phyloP scores from a whole-genome alignment of 768 basidiomycete genomes.

The Glaciozyma martinii region DNA sequence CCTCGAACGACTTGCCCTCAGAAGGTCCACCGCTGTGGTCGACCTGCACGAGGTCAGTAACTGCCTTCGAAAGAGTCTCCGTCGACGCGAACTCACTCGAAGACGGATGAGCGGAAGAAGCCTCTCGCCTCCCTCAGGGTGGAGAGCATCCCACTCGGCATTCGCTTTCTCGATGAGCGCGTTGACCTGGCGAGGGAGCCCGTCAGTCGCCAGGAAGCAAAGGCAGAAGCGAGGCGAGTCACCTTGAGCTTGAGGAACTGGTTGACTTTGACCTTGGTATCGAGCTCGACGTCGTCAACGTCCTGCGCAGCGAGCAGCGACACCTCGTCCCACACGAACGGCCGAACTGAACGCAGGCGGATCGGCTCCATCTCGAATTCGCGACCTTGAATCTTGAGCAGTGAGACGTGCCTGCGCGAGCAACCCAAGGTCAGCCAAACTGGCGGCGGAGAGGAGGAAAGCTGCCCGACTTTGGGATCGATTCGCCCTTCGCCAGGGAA shows the following conservation, averaged over 20 bases:
- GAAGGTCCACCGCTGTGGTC: slow-evolving; percentile 39
- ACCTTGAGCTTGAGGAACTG: slow-evolving; percentile 19
- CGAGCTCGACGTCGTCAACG: slow-evolving; percentile 69
- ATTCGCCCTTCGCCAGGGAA: slow-evolving; percentile 84
- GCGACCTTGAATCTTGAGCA: slow-evolving; percentile 77
- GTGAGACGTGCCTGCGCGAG: slow-evolving; percentile 70
- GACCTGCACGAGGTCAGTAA: slow-evolving; percentile 4
- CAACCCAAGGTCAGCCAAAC: background rate
- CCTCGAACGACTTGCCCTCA: slow-evolving; percentile 80
- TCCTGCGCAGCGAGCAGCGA: slow-evolving; percentile 66
- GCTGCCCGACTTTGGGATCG: slow-evolving; percentile 66
- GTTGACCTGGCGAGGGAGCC: slow-evolving; percentile 52
- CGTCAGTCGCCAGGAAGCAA: background rate
- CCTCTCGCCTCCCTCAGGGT: slow-evolving; percentile 50
- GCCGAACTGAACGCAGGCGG: slow-evolving; percentile 80
- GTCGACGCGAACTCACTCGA: slow-evolving; percentile 5
- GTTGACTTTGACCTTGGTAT: slow-evolving; percentile 49
- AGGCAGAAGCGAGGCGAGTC: background rate
- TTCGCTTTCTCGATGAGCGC: slow-evolving; percentile 70
- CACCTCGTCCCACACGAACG: slow-evolving; percentile 82
- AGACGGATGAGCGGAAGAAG: slow-evolving; percentile 53
- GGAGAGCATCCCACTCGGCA: slow-evolving; percentile 65
- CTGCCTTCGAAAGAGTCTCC: background rate
- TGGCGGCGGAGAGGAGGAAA: background rate
- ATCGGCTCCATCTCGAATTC: slow-evolving; percentile 79